These are phyloP conservation scores for Arabidopsis arenosa DNA, from an alignment of 345 rosid species.

Conservation along the genomic window DNA sequence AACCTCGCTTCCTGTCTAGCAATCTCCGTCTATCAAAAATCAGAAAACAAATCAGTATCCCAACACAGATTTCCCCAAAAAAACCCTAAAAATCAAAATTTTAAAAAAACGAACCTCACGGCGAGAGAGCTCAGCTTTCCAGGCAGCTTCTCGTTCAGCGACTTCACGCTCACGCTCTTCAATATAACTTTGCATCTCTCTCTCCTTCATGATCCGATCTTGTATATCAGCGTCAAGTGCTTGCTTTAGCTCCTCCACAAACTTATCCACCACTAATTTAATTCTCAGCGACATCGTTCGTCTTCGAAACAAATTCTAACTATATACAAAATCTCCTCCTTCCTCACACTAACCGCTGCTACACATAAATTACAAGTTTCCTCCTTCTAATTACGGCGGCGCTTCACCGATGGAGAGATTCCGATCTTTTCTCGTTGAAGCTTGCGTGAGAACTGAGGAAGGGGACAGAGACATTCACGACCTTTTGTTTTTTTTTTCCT, in stretches of 20 bases:
- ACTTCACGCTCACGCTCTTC: constrained; percentile 98
- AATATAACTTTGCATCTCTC: constrained; percentile 99
- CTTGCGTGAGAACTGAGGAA: constrained; percentile 40
- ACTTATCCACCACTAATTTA: constrained; percentile 90
- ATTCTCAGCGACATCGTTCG: constrained; percentile 84
- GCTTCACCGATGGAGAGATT: constrained; percentile 36
- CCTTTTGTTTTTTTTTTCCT: constrained; percentile 29
- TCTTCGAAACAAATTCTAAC: background rate
- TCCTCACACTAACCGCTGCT: constrained; percentile 12
- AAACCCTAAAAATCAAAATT: background rate
- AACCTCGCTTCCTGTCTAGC: constrained; percentile 93
- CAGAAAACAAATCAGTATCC: background rate
- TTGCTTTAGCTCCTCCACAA: constrained; percentile 94
- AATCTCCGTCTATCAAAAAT: constrained; percentile 69
- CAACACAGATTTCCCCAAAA: background rate
- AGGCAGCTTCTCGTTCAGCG: constrained; percentile 96
- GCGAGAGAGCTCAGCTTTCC: constrained; percentile 98
- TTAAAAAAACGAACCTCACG: constrained; percentile 58
- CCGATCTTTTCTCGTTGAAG: constrained; percentile 31
- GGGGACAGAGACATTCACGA: constrained; percentile 33
- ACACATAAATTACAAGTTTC: background rate
- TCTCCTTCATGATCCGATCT: constrained; percentile 93
- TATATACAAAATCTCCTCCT: background rate
- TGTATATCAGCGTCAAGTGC: constrained; percentile 96
- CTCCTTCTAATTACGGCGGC: background rate